Base-by-base conservation (phyloP, 1,284 basidiomycete genomes). In the Xanthoconium separans region DNA sequence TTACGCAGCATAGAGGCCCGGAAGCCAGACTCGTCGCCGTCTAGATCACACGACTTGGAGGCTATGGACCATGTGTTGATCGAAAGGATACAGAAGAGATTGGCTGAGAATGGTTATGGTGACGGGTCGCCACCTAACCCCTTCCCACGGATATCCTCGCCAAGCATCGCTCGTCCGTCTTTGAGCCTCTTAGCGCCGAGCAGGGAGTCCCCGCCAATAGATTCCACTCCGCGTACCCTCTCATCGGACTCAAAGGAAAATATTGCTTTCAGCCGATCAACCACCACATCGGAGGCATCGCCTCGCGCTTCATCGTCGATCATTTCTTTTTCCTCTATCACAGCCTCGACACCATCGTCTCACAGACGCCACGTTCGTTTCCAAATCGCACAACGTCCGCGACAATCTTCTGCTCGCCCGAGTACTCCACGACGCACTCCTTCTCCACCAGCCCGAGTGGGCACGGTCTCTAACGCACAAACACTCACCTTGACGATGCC, bases 401-500 rank as follows among this genome's bases (percentile, higher is more conserved):
- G 36, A 24, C 51, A 41, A 36, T 1, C 44, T 24, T 54, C 45
- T 15, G 20, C 47, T 44, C 56, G 20, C 41, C 40, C 46, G 13
- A 61, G 51, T 43, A 50, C 60, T 41, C 59, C 48, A 43, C 59
- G 56, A 51, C 70, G 69, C 34, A 70, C 66, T 9, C 66, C 66
- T 10, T 69, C 68, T 9, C 68, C 66, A 44, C 66, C 68, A 1
- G 45, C 55, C 46, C 63, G 59, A 50, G 48, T 52, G 7, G 57
- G 58, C 13, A 16, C 54, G 2, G 20, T 50, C 6, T 13, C 47
- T 20, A 51, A 48, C 5, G 22, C 43, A 11, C 64, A 50, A 30
- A 57, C 46, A 22, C 56, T 57, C 50, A 58, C 58, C 22, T 55
- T 68, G 61, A 60, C 70, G 3, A 66, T 70, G 50, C 61, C 70